phyloP scores from a whole-genome alignment of 139 green algal genomes.

The Coccomyxa sp. region DNA sequence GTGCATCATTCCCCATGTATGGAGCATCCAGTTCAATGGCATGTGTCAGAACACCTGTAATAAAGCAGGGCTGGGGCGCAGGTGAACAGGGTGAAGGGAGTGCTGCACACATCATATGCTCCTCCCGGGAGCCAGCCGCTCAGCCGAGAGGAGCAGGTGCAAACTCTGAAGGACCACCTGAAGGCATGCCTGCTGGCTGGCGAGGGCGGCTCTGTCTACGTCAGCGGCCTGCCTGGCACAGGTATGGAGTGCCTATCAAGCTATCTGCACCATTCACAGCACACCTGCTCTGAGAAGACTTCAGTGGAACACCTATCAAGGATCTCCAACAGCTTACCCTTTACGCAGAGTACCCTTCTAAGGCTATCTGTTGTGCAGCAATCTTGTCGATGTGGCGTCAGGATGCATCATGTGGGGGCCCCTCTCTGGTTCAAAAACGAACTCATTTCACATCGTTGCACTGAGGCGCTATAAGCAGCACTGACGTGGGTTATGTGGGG shows the following conservation, averaged over 20 bases:
- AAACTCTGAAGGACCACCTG: constrained; percentile 19
- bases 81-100: constrained; percentile 18
- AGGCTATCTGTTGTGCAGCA: not conserved
- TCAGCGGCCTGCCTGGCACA: constrained; percentile 46
- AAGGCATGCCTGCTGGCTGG: not conserved
- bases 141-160: constrained; percentile 34
- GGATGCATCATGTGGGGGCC: not conserved
- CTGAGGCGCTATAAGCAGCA: too few relatives aligned
- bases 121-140: constrained; percentile 2
- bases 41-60: not conserved
- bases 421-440: too few relatives aligned
- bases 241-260: constrained; percentile 10
- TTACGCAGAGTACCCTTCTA: not conserved
- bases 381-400: not conserved
- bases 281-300: too few relatives aligned
- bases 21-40: not conserved
- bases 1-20: too few relatives aligned
- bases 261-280: too few relatives aligned
- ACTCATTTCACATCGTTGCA: too few relatives aligned
- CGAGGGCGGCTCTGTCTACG: constrained; percentile 34
- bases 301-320: not conserved
- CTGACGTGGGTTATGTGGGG: not conserved
- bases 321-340: not conserved
- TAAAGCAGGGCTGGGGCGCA: not conserved
- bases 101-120: constrained; percentile 21